These are phyloP conservation scores for Heliophila coronopifolia DNA, from an alignment of 441 rosid species.

Conservation along the genomic window DNA sequence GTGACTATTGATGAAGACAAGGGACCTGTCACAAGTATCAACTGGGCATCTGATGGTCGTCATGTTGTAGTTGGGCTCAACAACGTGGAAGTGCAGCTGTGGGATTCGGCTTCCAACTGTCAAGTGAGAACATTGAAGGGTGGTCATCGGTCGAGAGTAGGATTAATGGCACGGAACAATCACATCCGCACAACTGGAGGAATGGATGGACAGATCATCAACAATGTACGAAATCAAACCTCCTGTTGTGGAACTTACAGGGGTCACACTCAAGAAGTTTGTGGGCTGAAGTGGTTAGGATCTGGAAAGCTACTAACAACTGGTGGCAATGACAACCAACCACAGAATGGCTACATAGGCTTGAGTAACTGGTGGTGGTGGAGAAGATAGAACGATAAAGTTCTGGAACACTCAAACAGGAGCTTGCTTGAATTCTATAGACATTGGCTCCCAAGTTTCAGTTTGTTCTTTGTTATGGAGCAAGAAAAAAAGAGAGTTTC, in stretches of 20 bases:
- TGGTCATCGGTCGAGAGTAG: conserved; percentile 29
- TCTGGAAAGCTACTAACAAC: conserved; percentile 32
- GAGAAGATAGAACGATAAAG: conserved; percentile 30
- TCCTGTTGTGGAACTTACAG: conserved; percentile 32
- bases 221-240: conserved; percentile 33
- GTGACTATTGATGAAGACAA: conserved; percentile 50
- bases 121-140: conserved; percentile 21
- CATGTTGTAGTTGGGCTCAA: conserved; percentile 60
- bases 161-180: conserved; percentile 34
- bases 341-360: conserved; percentile 28
- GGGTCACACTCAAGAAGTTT: conserved; percentile 31
- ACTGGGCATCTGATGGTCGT: conserved; percentile 77
- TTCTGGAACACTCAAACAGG: conserved; percentile 34
- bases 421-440: conserved; percentile 31
- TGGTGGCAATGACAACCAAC: conserved; percentile 32
- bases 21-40: conserved; percentile 72
- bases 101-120: conserved; percentile 47
- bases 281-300: conserved; percentile 34
- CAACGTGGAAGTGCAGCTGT: conserved; percentile 61
- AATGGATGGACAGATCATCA: conserved; percentile 30
- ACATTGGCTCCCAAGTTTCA: conserved; percentile 34
- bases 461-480: conserved; percentile 32
- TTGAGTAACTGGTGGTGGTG: conserved; percentile 34
- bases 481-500: conserved; percentile 32
- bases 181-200: conserved; percentile 32